Percentiles rank a stretch among this genome's conserved stretches.
Evolutionary conservation across 139 green algal species (phyloP).

Genomic region (Desmodesmus armatus): DNA sequence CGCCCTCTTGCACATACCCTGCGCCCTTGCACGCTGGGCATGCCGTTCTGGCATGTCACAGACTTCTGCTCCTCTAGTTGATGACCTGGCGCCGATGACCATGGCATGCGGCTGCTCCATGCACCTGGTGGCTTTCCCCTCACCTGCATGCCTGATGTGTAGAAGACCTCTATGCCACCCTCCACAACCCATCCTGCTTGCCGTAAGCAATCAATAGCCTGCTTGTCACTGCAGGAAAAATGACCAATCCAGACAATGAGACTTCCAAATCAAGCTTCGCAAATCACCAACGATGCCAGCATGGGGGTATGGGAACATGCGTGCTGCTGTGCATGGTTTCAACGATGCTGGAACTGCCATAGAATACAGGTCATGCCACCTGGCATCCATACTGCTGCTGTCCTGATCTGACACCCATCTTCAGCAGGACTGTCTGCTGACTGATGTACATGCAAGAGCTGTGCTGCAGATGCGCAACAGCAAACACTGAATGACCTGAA

Average conservation of each 20-base stretch:
- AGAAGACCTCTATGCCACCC: slow-evolving; percentile 66
- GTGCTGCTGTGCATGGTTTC: not conserved
- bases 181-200: slow-evolving; percentile 58
- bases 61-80: too few species aligned
- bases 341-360: too few species aligned
- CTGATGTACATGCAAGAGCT: too few species aligned
- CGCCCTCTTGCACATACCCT: too few species aligned
- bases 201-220: slow-evolving; percentile 63
- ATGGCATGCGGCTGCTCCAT: slow-evolving; percentile 55
- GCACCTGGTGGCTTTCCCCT: not conserved
- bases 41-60: too few species aligned
- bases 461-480: too few species aligned
- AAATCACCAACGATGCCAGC: not conserved
- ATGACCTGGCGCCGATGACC: not conserved
- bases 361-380: too few species aligned
- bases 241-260: too few species aligned
- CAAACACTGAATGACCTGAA: too few species aligned
- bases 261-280: not conserved
- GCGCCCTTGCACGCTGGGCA: too few species aligned
- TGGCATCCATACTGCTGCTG: not conserved
- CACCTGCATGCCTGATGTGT: slow-evolving; percentile 48
- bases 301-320: not conserved
- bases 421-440: too few species aligned
- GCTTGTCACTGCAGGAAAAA: slow-evolving; percentile 58
- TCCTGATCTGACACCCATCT: too few species aligned